Conservation (phyloP, 805 yeast species). For the Alloascoidea hylecoeti region DNA sequence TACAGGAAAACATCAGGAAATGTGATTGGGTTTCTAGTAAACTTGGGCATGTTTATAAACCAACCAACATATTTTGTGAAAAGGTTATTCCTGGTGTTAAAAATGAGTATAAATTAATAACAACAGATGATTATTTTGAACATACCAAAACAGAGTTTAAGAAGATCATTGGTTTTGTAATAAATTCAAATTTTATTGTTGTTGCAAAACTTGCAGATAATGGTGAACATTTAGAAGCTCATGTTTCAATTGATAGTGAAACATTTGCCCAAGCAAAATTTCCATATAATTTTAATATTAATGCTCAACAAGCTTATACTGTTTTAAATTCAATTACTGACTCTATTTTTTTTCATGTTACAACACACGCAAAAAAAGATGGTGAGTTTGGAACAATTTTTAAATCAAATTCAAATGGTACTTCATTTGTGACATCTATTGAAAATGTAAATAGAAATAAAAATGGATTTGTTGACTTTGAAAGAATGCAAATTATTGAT, state of each 20-base stretch:
- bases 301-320: slow-evolving; percentile 60
- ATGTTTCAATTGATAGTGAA: slow-evolving; percentile 66
- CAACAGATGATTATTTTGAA: slow-evolving; percentile 41
- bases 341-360: slow-evolving; percentile 72
- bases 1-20: slow-evolving; percentile 34
- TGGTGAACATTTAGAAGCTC: slow-evolving; percentile 43
- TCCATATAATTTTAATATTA: slow-evolving; percentile 51
- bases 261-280: slow-evolving; percentile 67
- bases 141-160: slow-evolving; percentile 30
- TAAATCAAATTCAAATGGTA: slow-evolving; percentile 87
- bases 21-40: slow-evolving; percentile 60
- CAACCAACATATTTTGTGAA: slow-evolving; percentile 48
- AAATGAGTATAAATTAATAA: slow-evolving; percentile 16
- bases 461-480: slow-evolving; percentile 78
- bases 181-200: slow-evolving; percentile 55
- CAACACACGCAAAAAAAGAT: slow-evolving; percentile 37
- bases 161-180: slow-evolving; percentile 58
- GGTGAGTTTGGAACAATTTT: slow-evolving; percentile 68
- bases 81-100: slow-evolving; percentile 8
- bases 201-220: slow-evolving; percentile 46
- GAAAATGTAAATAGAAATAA: slow-evolving; percentile 61
- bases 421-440: slow-evolving; percentile 60
- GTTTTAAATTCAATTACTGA: slow-evolving; percentile 59
- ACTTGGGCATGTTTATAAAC: slow-evolving; percentile 14
- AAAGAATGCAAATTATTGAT: slow-evolving; percentile 67